These are phyloP conservation scores for Piedraia hortae DNA, from an alignment of 2,329 filamentous ascomycete genomes.

Conservation along the genomic window DNA sequence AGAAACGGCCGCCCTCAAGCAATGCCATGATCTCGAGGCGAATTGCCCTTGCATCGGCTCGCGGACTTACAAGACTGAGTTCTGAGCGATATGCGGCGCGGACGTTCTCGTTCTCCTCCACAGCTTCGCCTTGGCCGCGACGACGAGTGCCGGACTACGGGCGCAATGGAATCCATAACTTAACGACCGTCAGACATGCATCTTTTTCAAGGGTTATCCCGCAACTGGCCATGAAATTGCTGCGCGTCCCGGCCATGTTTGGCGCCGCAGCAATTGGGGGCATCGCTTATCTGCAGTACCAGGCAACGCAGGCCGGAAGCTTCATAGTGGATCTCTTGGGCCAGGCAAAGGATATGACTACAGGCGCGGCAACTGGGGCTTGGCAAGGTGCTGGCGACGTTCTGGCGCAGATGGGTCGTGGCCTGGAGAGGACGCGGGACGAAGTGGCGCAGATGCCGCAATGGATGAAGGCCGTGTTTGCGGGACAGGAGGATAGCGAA, in stretches of 20 bases:
- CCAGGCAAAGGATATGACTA: constrained; percentile 41
- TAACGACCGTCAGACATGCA: constrained; percentile 33
- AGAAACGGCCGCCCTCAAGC: constrained; percentile 1
- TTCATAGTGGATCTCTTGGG: constrained; percentile 53
- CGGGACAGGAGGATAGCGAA: constrained; percentile 11
- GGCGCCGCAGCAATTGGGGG: constrained; percentile 69
- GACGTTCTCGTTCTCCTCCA: no score
- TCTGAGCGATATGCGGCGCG: no score
- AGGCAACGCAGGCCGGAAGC: constrained; percentile 57
- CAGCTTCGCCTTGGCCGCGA: no score
- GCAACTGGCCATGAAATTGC: constrained; percentile 71
- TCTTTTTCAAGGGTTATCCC: constrained; percentile 46
- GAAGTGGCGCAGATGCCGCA: constrained; percentile 28
- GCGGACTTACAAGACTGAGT: no score
- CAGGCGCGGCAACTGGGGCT: constrained; percentile 37
- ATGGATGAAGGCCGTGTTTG: constrained; percentile 46
- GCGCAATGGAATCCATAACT: constrained; percentile 57
- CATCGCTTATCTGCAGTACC: constrained; percentile 82
- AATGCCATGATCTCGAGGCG: constrained; percentile 1
- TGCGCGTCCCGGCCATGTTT: constrained; percentile 68
- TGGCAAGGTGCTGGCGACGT: constrained; percentile 48
- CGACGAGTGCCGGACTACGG: constrained; percentile 50
- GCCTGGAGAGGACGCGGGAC: constrained; percentile 65
- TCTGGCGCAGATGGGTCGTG: constrained; percentile 49
- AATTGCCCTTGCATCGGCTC: no score